Evolutionary conservation across 441 rosid species (phyloP).

Genomic region (Rhodomyrtus psidioides): DNA sequence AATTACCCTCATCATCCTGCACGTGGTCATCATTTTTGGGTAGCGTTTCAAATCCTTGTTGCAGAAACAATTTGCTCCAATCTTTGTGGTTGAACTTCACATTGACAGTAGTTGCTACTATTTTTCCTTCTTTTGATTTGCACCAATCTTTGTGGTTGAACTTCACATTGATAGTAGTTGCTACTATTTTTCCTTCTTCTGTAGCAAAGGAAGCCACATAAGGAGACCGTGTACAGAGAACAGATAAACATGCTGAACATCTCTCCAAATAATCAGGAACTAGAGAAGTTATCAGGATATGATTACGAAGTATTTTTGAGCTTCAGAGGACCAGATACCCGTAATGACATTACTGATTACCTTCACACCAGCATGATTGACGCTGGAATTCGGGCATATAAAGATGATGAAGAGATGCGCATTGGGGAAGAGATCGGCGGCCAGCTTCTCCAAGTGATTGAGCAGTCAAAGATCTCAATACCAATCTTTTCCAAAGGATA

Average conservation of each 20-base stretch:
- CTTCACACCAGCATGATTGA: not conserved
- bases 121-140: not conserved
- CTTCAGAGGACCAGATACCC: not conserved
- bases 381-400: not conserved
- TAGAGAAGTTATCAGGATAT: not conserved
- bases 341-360: not conserved
- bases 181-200: not conserved
- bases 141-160: not conserved
- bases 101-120: not conserved
- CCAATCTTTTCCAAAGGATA: not conserved
- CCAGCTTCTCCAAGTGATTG: not conserved
- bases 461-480: not conserved
- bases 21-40: too few species aligned
- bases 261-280: not conserved
- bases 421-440: accelerated
- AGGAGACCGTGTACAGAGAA: not conserved
- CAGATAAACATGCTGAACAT: not conserved
- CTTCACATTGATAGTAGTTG: not conserved
- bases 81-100: not conserved
- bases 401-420: not conserved
- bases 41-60: too few species aligned
- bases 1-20: too few species aligned
- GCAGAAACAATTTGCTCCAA: too few species aligned
- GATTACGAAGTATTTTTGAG: not conserved
- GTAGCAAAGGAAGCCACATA: not conserved